A percentile compares a stretch with the other conserved stretches of the same genome.
phyloP scores from a whole-genome alignment of 2,329 filamentous ascomycete species.

The Ceratocystis harringtonii region DNA sequence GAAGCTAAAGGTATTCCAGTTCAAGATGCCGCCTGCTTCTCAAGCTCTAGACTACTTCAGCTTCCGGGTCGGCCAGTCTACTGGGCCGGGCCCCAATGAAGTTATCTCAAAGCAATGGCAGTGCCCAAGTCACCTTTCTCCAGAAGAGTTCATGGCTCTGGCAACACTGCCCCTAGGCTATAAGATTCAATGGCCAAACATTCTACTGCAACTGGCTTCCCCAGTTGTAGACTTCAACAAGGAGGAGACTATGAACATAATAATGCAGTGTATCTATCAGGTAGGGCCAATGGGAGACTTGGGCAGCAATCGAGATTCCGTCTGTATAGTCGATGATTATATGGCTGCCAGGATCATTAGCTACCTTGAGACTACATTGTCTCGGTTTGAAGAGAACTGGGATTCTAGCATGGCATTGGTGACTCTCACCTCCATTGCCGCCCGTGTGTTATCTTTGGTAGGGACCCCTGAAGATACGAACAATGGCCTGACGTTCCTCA shows the following conservation, averaged over 20 bases:
- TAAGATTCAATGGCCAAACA: slow-evolving; percentile 40
- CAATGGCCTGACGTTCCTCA: slow-evolving; percentile 24
- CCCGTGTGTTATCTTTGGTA: slow-evolving; percentile 28
- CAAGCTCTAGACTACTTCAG: slow-evolving; percentile 28
- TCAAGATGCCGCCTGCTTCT: slow-evolving; percentile 25
- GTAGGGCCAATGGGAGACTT: slow-evolving; percentile 25
- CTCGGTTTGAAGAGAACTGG: slow-evolving; percentile 35
- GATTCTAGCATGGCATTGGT: slow-evolving; percentile 30
- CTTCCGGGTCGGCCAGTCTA: slow-evolving; percentile 20
- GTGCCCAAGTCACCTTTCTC: slow-evolving; percentile 34
- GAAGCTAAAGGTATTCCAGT: slow-evolving; percentile 25
- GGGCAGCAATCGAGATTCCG: not conserved
- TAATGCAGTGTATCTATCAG: slow-evolving; percentile 37
- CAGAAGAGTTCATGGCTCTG: slow-evolving; percentile 42
- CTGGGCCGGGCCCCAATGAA: slow-evolving; percentile 29
- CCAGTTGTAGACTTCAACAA: slow-evolving; percentile 37
- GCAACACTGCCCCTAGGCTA: slow-evolving; percentile 33
- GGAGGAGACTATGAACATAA: slow-evolving; percentile 30
- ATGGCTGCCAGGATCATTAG: slow-evolving; percentile 26
- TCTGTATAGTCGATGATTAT: not conserved
- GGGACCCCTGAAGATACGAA: slow-evolving; percentile 21
- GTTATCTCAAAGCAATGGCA: slow-evolving; percentile 34
- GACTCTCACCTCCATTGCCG: slow-evolving; percentile 27
- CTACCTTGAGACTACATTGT: slow-evolving; percentile 22
- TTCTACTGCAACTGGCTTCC: slow-evolving; percentile 34